A percentile compares a stretch with the other conserved stretches of the same genome.
phyloP scores from a whole-genome alignment of 2,329 filamentous ascomycete genomes.

The Hypoxylon sp. region DNA sequence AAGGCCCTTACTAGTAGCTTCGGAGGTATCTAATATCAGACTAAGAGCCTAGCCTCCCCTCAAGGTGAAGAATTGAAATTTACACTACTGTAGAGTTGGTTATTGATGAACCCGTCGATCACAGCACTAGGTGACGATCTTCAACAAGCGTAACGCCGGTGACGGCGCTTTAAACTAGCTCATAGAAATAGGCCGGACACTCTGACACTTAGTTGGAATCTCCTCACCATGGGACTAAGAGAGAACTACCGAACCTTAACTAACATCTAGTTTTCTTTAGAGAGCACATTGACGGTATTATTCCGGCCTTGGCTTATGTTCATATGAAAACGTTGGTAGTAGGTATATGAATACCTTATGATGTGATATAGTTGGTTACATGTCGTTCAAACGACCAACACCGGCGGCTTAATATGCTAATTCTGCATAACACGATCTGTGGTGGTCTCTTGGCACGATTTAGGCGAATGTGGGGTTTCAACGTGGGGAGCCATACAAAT shows the following conservation, averaged over 20 bases:
- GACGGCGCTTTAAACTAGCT: constrained; percentile 11
- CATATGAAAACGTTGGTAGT: neutral
- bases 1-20: neutral
- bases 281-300: neutral
- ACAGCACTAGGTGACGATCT: constrained; percentile 18
- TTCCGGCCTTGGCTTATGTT: neutral
- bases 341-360: neutral
- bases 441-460: neutral
- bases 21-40: neutral
- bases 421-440: constrained; percentile 5
- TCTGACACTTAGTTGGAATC: constrained; percentile 1
- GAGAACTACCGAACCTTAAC: constrained; percentile 1
- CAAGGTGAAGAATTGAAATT: neutral
- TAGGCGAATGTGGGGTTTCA: constrained; percentile 13
- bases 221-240: constrained; percentile 10
- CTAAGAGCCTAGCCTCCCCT: neutral
- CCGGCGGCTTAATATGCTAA: constrained; percentile 1
- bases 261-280: neutral
- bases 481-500: constrained; percentile 1
- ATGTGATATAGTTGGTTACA: constrained; percentile 9
- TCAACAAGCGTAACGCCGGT: constrained; percentile 10
- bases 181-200: neutral
- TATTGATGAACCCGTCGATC: constrained; percentile 11
- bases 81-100: constrained; percentile 3
- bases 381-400: constrained; percentile 5